Base-by-base conservation (phyloP, 306 rosid genomes). In the Carpinus viminea region DNA sequence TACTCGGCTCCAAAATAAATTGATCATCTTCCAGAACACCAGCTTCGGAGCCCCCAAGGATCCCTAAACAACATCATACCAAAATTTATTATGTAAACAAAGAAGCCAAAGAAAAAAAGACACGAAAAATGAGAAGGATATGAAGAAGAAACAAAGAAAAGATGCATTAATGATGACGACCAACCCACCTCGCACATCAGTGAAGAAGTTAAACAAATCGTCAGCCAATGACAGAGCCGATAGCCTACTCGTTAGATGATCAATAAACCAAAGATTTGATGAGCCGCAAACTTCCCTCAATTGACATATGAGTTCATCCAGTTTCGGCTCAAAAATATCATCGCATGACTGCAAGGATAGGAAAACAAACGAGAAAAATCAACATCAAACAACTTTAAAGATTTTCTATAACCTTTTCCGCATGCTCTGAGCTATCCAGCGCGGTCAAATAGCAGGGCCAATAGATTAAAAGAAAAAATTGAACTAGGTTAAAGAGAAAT, bases 281-380 rank as follows among this genome's bases (percentile, higher is more conserved):
- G 83, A 11, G 77, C 94, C 93, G 66, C 86, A 85, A 79, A 92
- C 77, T 79, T 80, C 84, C 83, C 95, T 91, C 84, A 94, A 75
- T 60, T 94, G 97, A 76, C 83, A 80, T 21, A 87, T 83, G 48
- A 94, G 91, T 31, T 92, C 95, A 13, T 91, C 98, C 79, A 95
- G 86, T 83, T 91, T 93, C 4, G 98, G 97, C 92, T 95, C 98
- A 77, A 92, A 79, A 59, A 90, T 86, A 81, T 90, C 96, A 79
- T 91, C 98, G 15, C 92, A 91, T 0, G 98, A 88, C 98, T 92
- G 88, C 81, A 76, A 26, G 50, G 79, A 20, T 43, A 72, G 57
- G 73, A 77, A 16, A 5, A 45, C 26, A 73, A 50, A 64, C 45
- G 76, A 50, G n/a, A 56, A 9, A 24, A 59, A 24, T 11, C 61